phyloP scores from a whole-genome alignment of 805 yeast genomes.

The Candida cerambycidarum region DNA sequence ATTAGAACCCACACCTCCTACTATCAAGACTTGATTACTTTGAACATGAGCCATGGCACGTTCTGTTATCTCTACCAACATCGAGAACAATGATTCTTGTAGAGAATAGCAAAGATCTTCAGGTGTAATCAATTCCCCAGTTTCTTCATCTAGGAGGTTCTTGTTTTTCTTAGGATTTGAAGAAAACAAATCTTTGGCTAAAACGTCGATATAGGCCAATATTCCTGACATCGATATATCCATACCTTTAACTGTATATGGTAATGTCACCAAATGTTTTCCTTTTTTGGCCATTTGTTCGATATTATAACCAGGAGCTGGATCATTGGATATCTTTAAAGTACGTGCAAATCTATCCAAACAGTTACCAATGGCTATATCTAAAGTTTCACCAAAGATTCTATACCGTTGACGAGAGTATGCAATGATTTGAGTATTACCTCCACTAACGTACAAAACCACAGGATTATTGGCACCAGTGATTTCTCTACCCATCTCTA shows the following conservation, averaged over 20 bases:
- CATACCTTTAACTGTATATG: constrained; percentile 98
- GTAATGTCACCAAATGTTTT: constrained; percentile 65
- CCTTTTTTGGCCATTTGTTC: constrained; percentile 87
- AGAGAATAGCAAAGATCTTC: constrained; percentile 91
- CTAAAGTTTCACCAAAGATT: constrained; percentile 98
- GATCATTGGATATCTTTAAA: constrained; percentile 82
- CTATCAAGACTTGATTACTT: constrained; percentile 84
- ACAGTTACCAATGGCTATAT: constrained; percentile 97
- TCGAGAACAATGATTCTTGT: constrained; percentile 90
- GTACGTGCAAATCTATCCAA: constrained; percentile 94
- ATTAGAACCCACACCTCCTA: constrained; percentile 98
- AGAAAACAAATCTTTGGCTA: constrained; percentile 71
- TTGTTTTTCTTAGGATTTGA: constrained; percentile 37
- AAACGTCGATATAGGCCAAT: constrained; percentile 74
- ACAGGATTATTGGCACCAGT: constrained; percentile 98
- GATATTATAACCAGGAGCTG: constrained; percentile 96
- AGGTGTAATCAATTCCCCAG: constrained; percentile 59
- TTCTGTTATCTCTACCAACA: constrained; percentile 97
- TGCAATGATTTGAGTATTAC: constrained; percentile 97
- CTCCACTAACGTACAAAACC: constrained; percentile 95
- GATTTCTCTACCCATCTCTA: constrained; percentile 98
- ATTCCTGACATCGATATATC: constrained; percentile 96
- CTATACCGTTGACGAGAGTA: constrained; percentile 91
- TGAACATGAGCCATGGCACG: constrained; percentile 98
- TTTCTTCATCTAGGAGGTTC: constrained; percentile 37